Evolutionary conservation across 805 yeast species (phyloP).

Genomic region (Ogataea pilisensis): DNA sequence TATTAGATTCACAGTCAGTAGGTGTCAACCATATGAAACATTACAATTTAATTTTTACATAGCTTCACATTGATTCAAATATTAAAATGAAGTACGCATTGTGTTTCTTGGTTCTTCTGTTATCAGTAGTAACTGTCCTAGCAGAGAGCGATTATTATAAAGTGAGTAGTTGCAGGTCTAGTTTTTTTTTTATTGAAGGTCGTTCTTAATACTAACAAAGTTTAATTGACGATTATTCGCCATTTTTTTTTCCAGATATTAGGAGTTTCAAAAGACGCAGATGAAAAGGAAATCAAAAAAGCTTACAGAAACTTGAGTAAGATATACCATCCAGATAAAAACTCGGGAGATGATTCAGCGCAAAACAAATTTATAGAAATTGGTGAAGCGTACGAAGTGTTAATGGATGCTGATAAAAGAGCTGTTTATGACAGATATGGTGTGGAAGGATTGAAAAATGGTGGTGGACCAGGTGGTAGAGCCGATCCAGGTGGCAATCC

Average conservation of each 20-base stretch:
- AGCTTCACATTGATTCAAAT: no score
- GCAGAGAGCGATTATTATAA: conserved; percentile 41
- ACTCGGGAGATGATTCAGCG: conserved; percentile 76
- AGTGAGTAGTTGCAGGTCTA: conserved; percentile 13
- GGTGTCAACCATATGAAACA: no score
- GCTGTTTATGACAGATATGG: conserved; percentile 73
- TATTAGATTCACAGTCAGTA: no score
- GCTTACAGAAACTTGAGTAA: conserved; percentile 81
- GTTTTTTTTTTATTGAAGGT: background rate
- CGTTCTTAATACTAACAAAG: background rate
- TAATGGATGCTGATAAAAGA: conserved; percentile 68
- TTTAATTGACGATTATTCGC: no score
- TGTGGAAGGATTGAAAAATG: conserved; percentile 62
- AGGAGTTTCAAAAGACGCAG: conserved; percentile 66
- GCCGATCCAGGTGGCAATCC: conserved; percentile 29
- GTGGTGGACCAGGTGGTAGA: conserved; percentile 42
- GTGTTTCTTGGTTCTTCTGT: background rate
- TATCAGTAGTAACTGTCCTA: conserved; percentile 15
- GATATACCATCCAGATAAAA: conserved; percentile 93
- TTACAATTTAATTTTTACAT: no score
- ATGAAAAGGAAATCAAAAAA: conserved; percentile 75
- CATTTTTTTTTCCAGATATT: conserved; percentile 39
- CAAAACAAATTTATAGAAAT: conserved; percentile 83
- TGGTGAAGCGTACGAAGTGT: conserved; percentile 89
- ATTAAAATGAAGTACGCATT: conserved; percentile 2